Evolutionary conservation across 75 land plant species (phyloP).

Genomic region (Pinus tabuliformis): DNA sequence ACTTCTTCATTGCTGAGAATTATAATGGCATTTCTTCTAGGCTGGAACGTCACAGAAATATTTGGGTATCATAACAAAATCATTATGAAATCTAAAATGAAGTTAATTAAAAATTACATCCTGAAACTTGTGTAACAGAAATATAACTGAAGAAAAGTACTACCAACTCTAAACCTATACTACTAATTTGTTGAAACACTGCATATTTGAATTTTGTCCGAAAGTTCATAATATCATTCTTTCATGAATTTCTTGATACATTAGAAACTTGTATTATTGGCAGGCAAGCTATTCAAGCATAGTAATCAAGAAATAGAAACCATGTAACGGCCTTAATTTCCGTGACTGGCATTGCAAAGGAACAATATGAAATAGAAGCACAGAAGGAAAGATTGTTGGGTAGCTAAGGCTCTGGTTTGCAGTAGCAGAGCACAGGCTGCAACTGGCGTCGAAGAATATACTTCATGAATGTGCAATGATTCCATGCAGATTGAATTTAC

Average conservation of each 20-base stretch:
- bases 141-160: not conserved
- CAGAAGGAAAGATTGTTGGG: not conserved
- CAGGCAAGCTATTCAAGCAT: not conserved
- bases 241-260: not conserved
- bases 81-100: not conserved
- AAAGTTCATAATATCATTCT: not conserved
- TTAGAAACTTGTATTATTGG: not conserved
- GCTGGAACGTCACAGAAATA: too few relatives aligned
- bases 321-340: not conserved
- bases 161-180: too few relatives aligned
- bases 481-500: not conserved
- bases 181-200: too few relatives aligned
- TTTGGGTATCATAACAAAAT: too few relatives aligned
- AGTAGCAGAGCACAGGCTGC: not conserved
- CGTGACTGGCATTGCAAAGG: not conserved
- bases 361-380: not conserved
- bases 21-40: too few relatives aligned
- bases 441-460: not conserved
- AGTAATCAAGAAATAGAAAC: not conserved
- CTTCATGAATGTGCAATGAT: not conserved
- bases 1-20: too few relatives aligned
- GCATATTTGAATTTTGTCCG: too few relatives aligned
- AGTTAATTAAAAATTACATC: not conserved
- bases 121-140: not conserved
- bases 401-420: not conserved